Percentiles rank a stretch among this genome's conserved stretches.
These are phyloP conservation scores for Beta macrorhiza DNA, from an alignment of 179 eudicot species.

Conservation along the genomic window DNA sequence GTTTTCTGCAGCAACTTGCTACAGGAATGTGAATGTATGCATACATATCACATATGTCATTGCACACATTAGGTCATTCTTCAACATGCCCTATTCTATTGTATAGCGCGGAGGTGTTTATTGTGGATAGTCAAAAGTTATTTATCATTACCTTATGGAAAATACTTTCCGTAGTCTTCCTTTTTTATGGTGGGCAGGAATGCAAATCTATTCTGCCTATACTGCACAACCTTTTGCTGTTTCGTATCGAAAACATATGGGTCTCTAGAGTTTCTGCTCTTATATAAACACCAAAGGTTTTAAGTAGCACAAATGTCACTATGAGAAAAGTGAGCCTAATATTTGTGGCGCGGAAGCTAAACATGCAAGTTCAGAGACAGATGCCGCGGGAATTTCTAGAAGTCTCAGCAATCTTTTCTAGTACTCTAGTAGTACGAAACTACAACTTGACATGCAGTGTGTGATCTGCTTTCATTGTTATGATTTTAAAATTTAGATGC, in stretches of 20 bases:
- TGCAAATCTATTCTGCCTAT: not conserved
- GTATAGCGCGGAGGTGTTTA: not conserved
- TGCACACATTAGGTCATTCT: not conserved
- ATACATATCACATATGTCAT: not conserved
- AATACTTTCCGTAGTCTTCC: not conserved
- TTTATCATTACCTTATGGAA: not conserved
- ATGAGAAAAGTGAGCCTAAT: not conserved
- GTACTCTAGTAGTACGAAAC: not conserved
- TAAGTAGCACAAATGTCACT: not conserved
- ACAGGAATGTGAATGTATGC: not conserved
- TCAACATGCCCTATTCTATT: not conserved
- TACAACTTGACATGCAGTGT: not conserved
- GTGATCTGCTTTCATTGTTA: not conserved
- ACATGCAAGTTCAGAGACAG: not conserved
- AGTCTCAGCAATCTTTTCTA: not conserved
- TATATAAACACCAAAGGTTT: too few relatives aligned
- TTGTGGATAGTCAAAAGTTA: not conserved
- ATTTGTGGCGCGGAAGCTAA: not conserved
- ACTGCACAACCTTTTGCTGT: not conserved
- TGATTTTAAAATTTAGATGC: not conserved
- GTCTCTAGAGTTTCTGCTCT: not conserved
- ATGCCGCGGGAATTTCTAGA: not conserved
- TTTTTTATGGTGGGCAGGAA: too few relatives aligned
- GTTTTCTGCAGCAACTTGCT: not conserved
- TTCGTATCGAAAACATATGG: not conserved